These are phyloP conservation scores for Neurospora terricola DNA, from an alignment of 495 filamentous ascomycete species.

Conservation along the genomic window DNA sequence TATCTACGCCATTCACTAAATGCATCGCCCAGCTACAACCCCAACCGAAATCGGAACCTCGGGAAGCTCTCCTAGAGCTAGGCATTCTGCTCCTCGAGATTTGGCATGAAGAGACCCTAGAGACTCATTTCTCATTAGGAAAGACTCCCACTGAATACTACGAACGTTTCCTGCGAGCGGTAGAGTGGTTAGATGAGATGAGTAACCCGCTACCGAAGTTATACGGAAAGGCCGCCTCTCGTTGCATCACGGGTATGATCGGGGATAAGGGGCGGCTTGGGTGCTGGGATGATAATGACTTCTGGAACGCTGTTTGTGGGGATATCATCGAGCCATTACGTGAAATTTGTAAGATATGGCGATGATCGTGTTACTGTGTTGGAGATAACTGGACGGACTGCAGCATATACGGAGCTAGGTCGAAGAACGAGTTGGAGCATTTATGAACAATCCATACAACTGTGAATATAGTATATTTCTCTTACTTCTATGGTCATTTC, in stretches of 20 bases:
- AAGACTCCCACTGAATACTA: neutral
- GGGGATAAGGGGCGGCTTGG: neutral
- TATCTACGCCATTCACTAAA: neutral
- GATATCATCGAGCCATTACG: conserved; percentile 9
- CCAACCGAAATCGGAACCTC: conserved; percentile 1
- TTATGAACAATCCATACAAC: no score
- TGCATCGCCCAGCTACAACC: neutral
- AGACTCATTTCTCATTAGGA: conserved; percentile 3
- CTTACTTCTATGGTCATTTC: no score
- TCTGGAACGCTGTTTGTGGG: conserved; percentile 6
- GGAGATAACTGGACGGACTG: no score
- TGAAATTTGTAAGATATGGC: conserved; percentile 1
- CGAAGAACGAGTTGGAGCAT: no score
- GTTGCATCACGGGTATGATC: neutral
- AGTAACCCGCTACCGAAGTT: neutral
- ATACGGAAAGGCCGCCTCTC: neutral
- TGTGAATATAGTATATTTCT: no score
- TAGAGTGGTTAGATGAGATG: neutral
- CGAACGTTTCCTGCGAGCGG: neutral
- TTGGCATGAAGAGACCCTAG: conserved; percentile 10
- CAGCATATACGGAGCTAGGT: no score
- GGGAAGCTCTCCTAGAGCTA: conserved; percentile 10
- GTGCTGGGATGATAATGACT: conserved; percentile 3
- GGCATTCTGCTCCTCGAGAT: conserved; percentile 15
- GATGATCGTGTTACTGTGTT: neutral